Evolutionary conservation across 306 rosid species (phyloP).

Genomic region (Astragalus glycyphyllos): DNA sequence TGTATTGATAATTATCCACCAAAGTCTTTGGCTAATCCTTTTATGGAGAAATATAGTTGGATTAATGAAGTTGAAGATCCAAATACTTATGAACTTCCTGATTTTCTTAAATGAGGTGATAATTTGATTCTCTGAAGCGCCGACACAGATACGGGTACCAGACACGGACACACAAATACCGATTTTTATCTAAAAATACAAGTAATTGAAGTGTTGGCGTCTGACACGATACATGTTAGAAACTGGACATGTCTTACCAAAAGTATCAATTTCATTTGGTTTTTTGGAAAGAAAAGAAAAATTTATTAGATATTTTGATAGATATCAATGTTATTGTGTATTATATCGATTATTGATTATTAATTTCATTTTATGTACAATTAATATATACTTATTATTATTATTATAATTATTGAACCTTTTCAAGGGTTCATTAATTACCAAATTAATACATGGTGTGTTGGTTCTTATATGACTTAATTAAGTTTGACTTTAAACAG

Average conservation of each 20-base stretch:
- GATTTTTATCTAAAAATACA: too few species aligned
- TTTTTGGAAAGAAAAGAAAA: too few species aligned
- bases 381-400: conserved; percentile 33
- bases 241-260: too few species aligned
- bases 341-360: not conserved
- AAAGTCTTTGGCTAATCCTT: conserved; percentile 60
- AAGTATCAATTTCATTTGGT: too few species aligned
- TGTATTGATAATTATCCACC: conserved; percentile 76
- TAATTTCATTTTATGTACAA: not conserved
- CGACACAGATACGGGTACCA: too few species aligned
- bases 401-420: conserved; percentile 34
- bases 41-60: conserved; percentile 81
- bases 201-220: too few species aligned
- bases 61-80: conserved; percentile 61
- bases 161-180: too few species aligned
- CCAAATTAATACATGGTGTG: conserved; percentile 30
- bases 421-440: conserved; percentile 36
- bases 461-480: conserved; percentile 16
- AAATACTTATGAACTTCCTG: conserved; percentile 52
- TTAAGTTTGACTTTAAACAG: conserved; percentile 24
- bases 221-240: too few species aligned
- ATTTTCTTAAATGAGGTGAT: conserved; percentile 54
- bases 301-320: conserved; percentile 24
- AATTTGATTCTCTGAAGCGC: too few species aligned
- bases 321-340: conserved; percentile 30